phyloP scores from a whole-genome alignment of 2,329 filamentous ascomycete genomes.

The Sporothrix humicola region DNA sequence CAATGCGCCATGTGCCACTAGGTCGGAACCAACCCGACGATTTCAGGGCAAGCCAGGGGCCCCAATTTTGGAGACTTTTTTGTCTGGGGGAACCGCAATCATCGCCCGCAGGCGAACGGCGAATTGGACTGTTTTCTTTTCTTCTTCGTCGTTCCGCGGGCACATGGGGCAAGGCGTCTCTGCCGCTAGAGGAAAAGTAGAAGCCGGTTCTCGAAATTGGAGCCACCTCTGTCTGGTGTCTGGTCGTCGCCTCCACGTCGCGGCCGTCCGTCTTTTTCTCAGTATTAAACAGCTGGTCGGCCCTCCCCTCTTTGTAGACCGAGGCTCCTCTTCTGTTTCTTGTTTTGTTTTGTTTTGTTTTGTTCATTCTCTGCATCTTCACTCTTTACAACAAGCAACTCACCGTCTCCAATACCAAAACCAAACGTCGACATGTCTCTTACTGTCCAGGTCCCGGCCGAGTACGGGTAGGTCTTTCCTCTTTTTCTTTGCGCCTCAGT shows the following conservation, averaged over 20 bases:
- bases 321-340: conserved; percentile 13
- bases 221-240: too few relatives aligned
- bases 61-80: neutral
- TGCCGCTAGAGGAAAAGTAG: conserved; percentile 16
- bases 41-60: neutral
- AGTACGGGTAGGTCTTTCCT: conserved; percentile 35
- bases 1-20: conserved; percentile 16
- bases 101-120: neutral
- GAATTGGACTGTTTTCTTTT: neutral
- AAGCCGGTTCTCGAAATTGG: neutral
- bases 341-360: neutral
- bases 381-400: neutral
- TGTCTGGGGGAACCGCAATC: neutral
- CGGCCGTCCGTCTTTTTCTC: neutral
- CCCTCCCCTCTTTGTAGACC: conserved; percentile 8
- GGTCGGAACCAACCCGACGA: neutral
- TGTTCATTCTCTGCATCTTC: neutral
- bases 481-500: neutral
- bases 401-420: too few relatives aligned
- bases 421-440: conserved; percentile 29
- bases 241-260: neutral
- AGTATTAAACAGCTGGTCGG: conserved; percentile 21
- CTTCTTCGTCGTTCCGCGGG: neutral
- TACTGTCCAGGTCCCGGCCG: conserved; percentile 33
- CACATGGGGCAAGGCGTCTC: neutral